Base-by-base conservation (phyloP, 2,329 filamentous ascomycete species). In the Nemania sp. region DNA sequence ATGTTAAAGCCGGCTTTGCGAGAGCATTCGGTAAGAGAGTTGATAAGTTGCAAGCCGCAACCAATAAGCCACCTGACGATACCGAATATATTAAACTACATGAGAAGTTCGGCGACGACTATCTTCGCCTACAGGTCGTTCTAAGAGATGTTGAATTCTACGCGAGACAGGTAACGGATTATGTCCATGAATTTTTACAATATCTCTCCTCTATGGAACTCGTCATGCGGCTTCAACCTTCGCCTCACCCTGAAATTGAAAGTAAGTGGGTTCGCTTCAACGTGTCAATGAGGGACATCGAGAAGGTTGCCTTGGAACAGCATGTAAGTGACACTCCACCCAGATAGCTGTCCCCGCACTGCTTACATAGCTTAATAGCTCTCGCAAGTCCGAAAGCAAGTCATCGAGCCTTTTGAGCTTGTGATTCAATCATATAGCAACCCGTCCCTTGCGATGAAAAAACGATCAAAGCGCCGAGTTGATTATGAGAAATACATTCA, bases 251-350 rank as follows among this genome's bases (percentile, higher is more conserved):
- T 0, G 94, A 98, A 78, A 84, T 97, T 47, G 94, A 98, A 80
- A 94, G 92, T 83, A 97, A 97, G 78, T 98, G 95, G 93, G 92
- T 94, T 57, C 92, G 91, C 69, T 96, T 97, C 80, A 95, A 94
- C 72, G 89, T 94, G 76, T 92, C 92, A 38, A 92, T 97, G 81
- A 89, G 92, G 71, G 94, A 98, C 75, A 89, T 98, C 71, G 90
- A 94, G 75, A 92, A 90, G 68, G 88, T 94, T 71, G 92, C 92
- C 4, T 84, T 98, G 24, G 92, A 94, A 68, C 92, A 95, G 73
- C 94, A 98, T 84, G 90, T 94, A 82, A 87, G 87, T 82, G 35
- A 71, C 7, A 47, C 15, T 29, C 49, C 7, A 24, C 13, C 8
- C 8, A 27, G 10, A 20, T 24, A 26, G 24, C 47, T 6, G 13